Conservation (phyloP, 1,139 yeast genomes). For the Hemisphaericaspora xylofermentans region DNA sequence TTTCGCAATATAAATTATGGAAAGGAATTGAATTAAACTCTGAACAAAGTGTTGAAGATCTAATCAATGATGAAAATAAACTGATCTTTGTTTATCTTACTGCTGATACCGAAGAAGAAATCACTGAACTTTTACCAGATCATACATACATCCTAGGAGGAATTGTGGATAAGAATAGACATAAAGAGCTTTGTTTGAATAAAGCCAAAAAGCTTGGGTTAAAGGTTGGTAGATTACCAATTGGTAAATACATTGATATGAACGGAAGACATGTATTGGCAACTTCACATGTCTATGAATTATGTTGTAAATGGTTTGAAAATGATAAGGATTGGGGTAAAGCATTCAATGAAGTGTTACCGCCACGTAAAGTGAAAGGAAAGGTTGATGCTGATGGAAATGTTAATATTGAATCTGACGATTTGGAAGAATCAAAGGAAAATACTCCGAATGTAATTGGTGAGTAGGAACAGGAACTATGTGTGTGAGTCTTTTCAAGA, state of each 20-base stretch:
- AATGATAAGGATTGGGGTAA: conserved; percentile 69
- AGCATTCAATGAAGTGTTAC: conserved; percentile 83
- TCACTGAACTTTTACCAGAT: conserved; percentile 61
- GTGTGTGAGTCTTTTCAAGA: too few relatives aligned
- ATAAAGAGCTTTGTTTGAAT: conserved; percentile 75
- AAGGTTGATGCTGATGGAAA: conserved; percentile 7
- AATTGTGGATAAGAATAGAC: conserved; percentile 91
- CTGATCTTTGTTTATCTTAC: conserved; percentile 64
- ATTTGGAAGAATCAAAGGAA: conserved; percentile 9
- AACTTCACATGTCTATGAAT: conserved; percentile 89
- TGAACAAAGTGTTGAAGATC: conserved; percentile 41
- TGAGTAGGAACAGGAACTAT: too few relatives aligned
- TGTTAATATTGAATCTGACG: conserved; percentile 7
- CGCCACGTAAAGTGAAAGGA: conserved; percentile 63
- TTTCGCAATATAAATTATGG: conserved; percentile 68
- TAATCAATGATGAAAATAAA: conserved; percentile 31
- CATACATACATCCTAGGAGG: conserved; percentile 90
- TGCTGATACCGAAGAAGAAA: conserved; percentile 77
- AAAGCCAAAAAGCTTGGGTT: conserved; percentile 78
- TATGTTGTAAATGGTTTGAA: conserved; percentile 80
- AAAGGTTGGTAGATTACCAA: conserved; percentile 77
- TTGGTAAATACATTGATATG: conserved; percentile 77
- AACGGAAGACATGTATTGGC: conserved; percentile 89
- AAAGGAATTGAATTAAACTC: conserved; percentile 52
- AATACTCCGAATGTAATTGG: not conserved